Percentiles rank a stretch among this genome's conserved stretches.
Conservation (phyloP, 2,329 filamentous ascomycete species). For the Hawksworthiomyces lignivorus region DNA sequence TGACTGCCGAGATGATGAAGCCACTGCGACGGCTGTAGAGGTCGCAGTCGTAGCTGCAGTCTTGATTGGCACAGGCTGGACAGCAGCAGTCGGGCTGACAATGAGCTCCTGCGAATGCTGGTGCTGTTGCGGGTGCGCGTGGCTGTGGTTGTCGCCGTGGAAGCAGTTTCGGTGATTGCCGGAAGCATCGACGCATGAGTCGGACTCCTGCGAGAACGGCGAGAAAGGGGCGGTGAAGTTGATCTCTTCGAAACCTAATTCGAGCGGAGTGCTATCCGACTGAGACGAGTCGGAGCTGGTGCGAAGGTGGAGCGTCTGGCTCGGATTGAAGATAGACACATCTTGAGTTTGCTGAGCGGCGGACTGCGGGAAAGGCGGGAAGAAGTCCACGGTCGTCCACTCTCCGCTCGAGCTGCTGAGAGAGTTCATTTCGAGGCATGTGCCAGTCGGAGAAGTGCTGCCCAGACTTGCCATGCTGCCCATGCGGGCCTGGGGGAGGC, state of each 20-base stretch:
- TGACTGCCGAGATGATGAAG: constrained; percentile 39
- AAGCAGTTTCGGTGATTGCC: constrained; percentile 55
- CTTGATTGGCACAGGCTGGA: constrained; percentile 64
- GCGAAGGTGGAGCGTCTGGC: constrained; percentile 80
- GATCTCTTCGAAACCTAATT: constrained; percentile 74
- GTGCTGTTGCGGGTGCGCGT: constrained; percentile 44
- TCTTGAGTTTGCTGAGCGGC: constrained; percentile 41
- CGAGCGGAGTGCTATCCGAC: constrained; percentile 58
- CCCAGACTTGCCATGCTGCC: constrained; percentile 34
- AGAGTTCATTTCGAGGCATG: constrained; percentile 79
- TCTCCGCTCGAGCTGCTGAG: constrained; percentile 69
- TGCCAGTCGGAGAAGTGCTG: constrained; percentile 66
- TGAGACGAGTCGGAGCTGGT: constrained; percentile 80
- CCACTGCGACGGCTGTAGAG: too few species aligned
- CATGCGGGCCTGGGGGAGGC: constrained; percentile 26
- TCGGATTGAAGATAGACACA: constrained; percentile 79
- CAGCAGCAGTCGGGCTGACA: constrained; percentile 61
- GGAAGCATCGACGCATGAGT: constrained; percentile 58
- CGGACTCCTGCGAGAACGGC: constrained; percentile 76
- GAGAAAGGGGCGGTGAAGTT: constrained; percentile 55
- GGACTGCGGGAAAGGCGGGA: constrained; percentile 54
- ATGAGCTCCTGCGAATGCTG: constrained; percentile 40
- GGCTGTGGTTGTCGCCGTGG: constrained; percentile 39
- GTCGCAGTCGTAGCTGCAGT: too few species aligned
- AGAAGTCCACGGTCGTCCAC: constrained; percentile 75